phyloP scores from a whole-genome alignment of 2,329 filamentous ascomycete genomes.

The Calonectria montana region DNA sequence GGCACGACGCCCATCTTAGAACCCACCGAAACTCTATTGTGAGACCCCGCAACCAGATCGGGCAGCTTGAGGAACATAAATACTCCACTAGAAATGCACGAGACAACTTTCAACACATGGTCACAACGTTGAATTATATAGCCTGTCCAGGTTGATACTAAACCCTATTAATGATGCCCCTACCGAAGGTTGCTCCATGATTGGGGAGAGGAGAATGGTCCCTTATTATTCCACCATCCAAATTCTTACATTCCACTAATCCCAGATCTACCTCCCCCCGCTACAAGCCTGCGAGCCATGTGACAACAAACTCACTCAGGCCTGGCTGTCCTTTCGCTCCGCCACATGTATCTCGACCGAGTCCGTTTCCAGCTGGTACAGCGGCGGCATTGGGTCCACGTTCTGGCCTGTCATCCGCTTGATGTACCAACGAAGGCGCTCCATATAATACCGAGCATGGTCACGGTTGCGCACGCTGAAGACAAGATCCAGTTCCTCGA shows the following conservation, averaged over 20 bases:
- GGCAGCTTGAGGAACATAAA: background rate
- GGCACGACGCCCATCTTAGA: background rate
- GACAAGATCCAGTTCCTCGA: conserved; percentile 62
- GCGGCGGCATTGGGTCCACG: conserved; percentile 24
- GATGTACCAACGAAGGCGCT: conserved; percentile 28
- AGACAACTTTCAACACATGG: background rate
- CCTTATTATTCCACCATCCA: background rate
- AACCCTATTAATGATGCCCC: conserved; percentile 2
- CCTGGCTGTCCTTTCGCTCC: conserved; percentile 50
- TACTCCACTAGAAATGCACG: background rate
- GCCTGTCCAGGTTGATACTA: background rate
- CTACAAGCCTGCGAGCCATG: background rate
- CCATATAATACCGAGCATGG: conserved; percentile 53
- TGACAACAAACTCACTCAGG: background rate
- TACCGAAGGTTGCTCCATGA: background rate
- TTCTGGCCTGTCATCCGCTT: conserved; percentile 12
- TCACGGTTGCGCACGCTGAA: conserved; percentile 56
- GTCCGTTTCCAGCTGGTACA: conserved; percentile 29
- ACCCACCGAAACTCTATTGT: background rate
- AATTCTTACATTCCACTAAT: background rate
- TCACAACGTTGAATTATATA: background rate
- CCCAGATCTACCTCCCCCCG: background rate
- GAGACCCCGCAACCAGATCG: background rate
- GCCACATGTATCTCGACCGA: conserved; percentile 45
- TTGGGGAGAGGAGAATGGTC: background rate